phyloP scores from a whole-genome alignment of 352 stramenopile genomes.

The Peronospora farinosa region DNA sequence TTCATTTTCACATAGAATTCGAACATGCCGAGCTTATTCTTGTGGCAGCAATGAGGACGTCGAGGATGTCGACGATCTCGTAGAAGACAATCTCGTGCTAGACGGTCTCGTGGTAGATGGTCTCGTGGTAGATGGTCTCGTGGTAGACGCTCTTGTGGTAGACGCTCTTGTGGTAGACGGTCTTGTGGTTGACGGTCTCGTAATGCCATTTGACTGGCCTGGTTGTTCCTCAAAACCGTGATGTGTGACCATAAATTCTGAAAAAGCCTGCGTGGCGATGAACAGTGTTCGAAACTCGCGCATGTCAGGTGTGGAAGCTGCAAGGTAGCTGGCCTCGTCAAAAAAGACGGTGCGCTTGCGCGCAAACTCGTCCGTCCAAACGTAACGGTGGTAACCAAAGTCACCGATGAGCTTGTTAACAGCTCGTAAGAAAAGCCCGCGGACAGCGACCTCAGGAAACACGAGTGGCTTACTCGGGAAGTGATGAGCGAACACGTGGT shows the following conservation, averaged over 20 bases:
- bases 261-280: slow-evolving; percentile 80
- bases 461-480: slow-evolving; percentile 58
- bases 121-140: not conserved
- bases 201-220: slow-evolving; percentile 14
- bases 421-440: slow-evolving; percentile 52
- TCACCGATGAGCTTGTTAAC: slow-evolving; percentile 70
- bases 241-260: slow-evolving; percentile 77
- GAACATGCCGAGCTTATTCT: slow-evolving; percentile 8
- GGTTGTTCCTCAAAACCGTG: slow-evolving; percentile 73
- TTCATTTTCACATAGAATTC: slow-evolving; percentile 20
- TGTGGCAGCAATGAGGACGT: slow-evolving; percentile 18
- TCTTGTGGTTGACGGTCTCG: not conserved
- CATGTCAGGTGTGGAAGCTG: slow-evolving; percentile 60
- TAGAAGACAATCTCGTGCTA: no score
- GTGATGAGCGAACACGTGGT: slow-evolving; percentile 65
- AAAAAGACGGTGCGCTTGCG: slow-evolving; percentile 76
- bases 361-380: slow-evolving; percentile 82
- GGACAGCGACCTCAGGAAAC: slow-evolving; percentile 73
- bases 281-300: slow-evolving; percentile 82
- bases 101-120: not conserved
- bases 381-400: slow-evolving; percentile 80
- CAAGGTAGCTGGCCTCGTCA: slow-evolving; percentile 81
- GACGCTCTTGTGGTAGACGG: slow-evolving; percentile 19
- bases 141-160: no score
- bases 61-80: slow-evolving; percentile 17